phyloP scores from a whole-genome alignment of 2,329 filamentous ascomycete species.

The Pestalotiopsis sp. region DNA sequence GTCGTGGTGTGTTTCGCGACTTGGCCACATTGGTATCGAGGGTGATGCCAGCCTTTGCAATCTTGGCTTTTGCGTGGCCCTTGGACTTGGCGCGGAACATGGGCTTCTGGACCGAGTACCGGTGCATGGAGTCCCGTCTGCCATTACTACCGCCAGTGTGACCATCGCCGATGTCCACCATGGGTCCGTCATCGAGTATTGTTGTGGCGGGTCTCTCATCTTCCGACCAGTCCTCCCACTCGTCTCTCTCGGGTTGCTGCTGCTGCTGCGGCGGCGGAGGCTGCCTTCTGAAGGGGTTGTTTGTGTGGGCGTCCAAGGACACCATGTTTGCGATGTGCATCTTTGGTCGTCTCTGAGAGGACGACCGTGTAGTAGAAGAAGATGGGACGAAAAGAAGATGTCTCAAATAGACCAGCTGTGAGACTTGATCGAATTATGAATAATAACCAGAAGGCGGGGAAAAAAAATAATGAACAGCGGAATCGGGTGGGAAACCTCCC shows the following conservation, averaged over 20 bases:
- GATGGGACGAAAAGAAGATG: slow-evolving; percentile 13
- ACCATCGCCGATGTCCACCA: slow-evolving; percentile 7
- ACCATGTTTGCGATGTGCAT: slow-evolving; percentile 25
- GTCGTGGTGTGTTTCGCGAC: slow-evolving; percentile 45
- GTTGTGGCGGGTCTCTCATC: slow-evolving; percentile 11
- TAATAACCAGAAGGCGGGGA: background rate
- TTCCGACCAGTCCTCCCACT: slow-evolving; percentile 36
- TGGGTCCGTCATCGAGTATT: background rate
- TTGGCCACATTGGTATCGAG: slow-evolving; percentile 70
- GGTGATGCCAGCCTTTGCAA: slow-evolving; percentile 65
- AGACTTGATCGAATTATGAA: slow-evolving; percentile 18
- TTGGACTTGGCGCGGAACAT: slow-evolving; percentile 15
- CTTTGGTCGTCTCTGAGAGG: background rate
- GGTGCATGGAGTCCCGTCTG: slow-evolving; percentile 21
- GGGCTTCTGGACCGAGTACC: slow-evolving; percentile 36
- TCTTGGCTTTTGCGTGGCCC: slow-evolving; percentile 43
- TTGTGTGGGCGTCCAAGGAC: slow-evolving; percentile 18
- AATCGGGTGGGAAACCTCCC: background rate
- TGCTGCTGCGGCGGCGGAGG: slow-evolving; percentile 13
- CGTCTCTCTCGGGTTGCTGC: slow-evolving; percentile 19
- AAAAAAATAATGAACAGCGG: background rate
- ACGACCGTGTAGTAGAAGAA: background rate
- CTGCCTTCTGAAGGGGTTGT: slow-evolving; percentile 21
- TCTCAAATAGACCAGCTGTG: slow-evolving; percentile 27
- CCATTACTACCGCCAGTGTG: slow-evolving; percentile 18